A percentile compares a stretch with the other conserved stretches of the same genome.
These are phyloP conservation scores for Trifolium repens DNA, from an alignment of 306 rosid species.

Conservation along the genomic window DNA sequence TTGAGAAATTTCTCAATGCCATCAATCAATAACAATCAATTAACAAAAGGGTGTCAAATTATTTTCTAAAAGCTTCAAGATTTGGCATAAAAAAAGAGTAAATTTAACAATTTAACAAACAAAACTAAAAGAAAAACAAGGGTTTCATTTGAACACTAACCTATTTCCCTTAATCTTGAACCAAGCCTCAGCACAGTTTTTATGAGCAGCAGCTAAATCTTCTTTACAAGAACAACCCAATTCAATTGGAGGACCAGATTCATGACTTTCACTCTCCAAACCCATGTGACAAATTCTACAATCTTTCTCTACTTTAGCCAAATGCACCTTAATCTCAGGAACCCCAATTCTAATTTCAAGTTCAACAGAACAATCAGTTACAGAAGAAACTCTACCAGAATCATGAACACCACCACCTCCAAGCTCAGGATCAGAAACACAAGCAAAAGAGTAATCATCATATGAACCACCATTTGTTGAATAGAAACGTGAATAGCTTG, in stretches of 20 bases:
- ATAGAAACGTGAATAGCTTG: slow-evolving; percentile 83
- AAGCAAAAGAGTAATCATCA: slow-evolving; percentile 74
- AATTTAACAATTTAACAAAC: background rate
- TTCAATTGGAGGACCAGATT: slow-evolving; percentile 80
- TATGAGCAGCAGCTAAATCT: slow-evolving; percentile 92
- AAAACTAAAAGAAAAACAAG: slow-evolving; percentile 31
- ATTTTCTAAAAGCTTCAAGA: background rate
- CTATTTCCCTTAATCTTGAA: slow-evolving; percentile 93
- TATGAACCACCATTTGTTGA: slow-evolving; percentile 89
- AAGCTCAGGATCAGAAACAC: slow-evolving; percentile 63
- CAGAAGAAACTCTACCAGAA: slow-evolving; percentile 75
- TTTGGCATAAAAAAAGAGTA: slow-evolving; percentile 7
- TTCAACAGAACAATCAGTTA: slow-evolving; percentile 66
- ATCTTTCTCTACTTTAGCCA: slow-evolving; percentile 76
- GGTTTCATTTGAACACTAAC: slow-evolving; percentile 56
- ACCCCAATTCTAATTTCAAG: slow-evolving; percentile 64
- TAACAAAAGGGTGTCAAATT: slow-evolving; percentile 28
- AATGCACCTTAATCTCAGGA: slow-evolving; percentile 84
- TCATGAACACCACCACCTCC: slow-evolving; percentile 39
- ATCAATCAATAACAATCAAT: background rate
- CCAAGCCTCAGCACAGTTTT: slow-evolving; percentile 95
- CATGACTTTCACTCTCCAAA: slow-evolving; percentile 91
- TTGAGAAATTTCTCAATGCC: slow-evolving; percentile 31
- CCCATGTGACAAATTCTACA: slow-evolving; percentile 98
- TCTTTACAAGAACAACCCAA: slow-evolving; percentile 96